phyloP scores from a whole-genome alignment of 805 yeast species.

The Debaryomyces hansenii region DNA sequence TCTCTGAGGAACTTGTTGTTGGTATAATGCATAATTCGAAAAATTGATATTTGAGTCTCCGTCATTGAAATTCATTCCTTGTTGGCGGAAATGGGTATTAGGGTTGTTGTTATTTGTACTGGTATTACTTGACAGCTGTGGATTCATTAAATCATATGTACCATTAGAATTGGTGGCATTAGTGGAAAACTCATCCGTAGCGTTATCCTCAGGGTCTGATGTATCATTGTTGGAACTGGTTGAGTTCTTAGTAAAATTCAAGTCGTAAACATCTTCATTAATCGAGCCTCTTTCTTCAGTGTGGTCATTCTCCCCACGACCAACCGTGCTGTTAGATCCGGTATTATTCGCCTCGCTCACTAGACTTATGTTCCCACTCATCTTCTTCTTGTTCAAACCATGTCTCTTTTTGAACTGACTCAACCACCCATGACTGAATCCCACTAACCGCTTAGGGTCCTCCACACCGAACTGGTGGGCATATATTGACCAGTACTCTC shows the following conservation, averaged over 20 bases:
- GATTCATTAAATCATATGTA: conserved; percentile 22
- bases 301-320: neutral
- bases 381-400: conserved; percentile 40
- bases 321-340: neutral
- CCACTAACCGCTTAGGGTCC: conserved; percentile 55
- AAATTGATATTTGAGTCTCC: conserved; percentile 13
- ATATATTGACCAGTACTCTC: conserved; percentile 56
- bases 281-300: conserved; percentile 5
- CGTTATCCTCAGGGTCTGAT: conserved; percentile 2
- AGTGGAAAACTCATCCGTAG: conserved; percentile 7
- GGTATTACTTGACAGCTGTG: conserved; percentile 8
- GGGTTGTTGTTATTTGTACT: conserved; percentile 8
- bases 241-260: conserved; percentile 11
- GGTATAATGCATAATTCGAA: conserved; percentile 16
- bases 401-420: conserved; percentile 61
- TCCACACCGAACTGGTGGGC: conserved; percentile 59
- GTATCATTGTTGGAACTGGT: conserved; percentile 2
- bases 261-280: conserved; percentile 15
- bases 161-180: conserved; percentile 1
- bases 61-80: conserved; percentile 23
- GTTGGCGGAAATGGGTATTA: conserved; percentile 25
- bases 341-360: conserved; percentile 1
- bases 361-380: conserved; percentile 16
- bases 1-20: conserved; percentile 7
- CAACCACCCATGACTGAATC: conserved; percentile 65